Conservation (phyloP, 2,329 filamentous ascomycete genomes). For the Ophiocordyceps camponoti-leonardi region DNA sequence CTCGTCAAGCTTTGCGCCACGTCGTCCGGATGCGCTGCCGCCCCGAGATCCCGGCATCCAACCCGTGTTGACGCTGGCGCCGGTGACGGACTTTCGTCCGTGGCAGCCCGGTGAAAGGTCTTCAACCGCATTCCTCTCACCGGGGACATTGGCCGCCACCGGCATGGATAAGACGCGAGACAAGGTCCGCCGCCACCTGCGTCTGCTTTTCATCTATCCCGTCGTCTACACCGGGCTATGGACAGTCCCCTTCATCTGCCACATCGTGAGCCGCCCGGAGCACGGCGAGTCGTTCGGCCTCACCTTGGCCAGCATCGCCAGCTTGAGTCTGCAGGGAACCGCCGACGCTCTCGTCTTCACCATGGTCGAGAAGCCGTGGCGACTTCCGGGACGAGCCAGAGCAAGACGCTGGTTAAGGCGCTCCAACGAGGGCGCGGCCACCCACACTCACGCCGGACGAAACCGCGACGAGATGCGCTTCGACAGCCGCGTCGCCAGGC, state of each 20-base stretch:
- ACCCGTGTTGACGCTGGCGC: background rate
- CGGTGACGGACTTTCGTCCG: background rate
- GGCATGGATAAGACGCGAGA: constrained; percentile 24
- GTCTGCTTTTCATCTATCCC: constrained; percentile 62
- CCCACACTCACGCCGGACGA: constrained; percentile 17
- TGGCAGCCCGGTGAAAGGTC: constrained; percentile 3
- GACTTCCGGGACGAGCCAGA: constrained; percentile 6
- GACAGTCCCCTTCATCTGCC: constrained; percentile 51
- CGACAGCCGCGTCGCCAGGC: constrained; percentile 29
- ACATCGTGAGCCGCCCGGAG: constrained; percentile 26
- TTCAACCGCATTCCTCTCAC: constrained; percentile 3
- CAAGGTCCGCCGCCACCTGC: constrained; percentile 49
- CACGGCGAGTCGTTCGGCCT: constrained; percentile 35
- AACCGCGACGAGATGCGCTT: constrained; percentile 34
- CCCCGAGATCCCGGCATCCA: background rate
- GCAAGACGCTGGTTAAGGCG: background rate
- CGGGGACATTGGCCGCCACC: constrained; percentile 7
- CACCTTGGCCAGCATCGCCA: constrained; percentile 35
- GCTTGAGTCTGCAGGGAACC: constrained; percentile 46
- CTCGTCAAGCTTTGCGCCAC: background rate
- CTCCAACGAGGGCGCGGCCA: constrained; percentile 1
- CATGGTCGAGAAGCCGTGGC: constrained; percentile 55
- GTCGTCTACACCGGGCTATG: constrained; percentile 55
- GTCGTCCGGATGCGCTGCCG: background rate
- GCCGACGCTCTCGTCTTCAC: constrained; percentile 54